phyloP scores from a whole-genome alignment of 148 eudicot species.

The Euryodendron excelsum region DNA sequence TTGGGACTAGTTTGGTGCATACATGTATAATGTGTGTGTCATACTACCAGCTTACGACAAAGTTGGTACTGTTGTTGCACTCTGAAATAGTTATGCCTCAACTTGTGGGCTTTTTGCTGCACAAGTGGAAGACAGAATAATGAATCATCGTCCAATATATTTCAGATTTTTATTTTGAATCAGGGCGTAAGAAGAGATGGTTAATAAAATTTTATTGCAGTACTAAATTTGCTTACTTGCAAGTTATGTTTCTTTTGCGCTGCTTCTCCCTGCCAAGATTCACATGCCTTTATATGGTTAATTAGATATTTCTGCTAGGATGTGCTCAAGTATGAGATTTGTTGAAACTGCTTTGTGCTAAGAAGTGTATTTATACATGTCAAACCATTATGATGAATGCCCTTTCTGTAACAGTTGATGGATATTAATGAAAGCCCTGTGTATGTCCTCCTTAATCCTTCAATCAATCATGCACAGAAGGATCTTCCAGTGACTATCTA shows the following conservation, averaged over 20 bases:
- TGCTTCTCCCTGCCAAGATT: background rate
- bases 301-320: background rate
- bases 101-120: background rate
- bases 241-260: background rate
- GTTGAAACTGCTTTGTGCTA: background rate
- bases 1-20: background rate
- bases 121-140: background rate
- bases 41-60: background rate
- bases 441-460: constrained; percentile 76
- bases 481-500: constrained; percentile 76
- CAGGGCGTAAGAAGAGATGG: background rate
- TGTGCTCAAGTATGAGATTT: background rate
- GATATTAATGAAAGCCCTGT: constrained; percentile 91
- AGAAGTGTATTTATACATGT: background rate
- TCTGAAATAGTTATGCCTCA: background rate
- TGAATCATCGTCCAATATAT: background rate
- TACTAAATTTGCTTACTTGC: background rate
- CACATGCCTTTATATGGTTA: background rate
- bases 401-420: constrained; percentile 57
- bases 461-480: constrained; percentile 79
- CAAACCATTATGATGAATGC: background rate
- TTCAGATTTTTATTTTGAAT: background rate
- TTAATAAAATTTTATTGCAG: background rate
- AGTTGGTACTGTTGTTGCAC: background rate
- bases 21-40: background rate